Evolutionary conservation across 1,284 basidiomycete genomes (phyloP), one percentile per base, ranked within the genome.

Genomic region (Tremellales sp.): DNA sequence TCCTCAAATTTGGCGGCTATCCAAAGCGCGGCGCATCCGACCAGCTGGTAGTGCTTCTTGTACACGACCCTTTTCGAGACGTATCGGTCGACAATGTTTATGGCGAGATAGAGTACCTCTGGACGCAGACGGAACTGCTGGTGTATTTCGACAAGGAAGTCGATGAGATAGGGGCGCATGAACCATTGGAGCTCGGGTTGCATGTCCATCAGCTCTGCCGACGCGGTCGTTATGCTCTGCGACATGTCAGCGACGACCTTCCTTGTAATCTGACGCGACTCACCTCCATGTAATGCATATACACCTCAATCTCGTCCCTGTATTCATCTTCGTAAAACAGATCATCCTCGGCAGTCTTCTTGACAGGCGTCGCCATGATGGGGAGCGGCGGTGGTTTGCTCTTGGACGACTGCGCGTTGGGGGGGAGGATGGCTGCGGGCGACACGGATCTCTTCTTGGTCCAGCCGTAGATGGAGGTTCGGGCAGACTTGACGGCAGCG

Each of bases 1-100:
- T 99, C 95, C 75, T 99, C 95, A 64, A 95, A 99, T 75, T 99
- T 99, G 63, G 95, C 88, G 5, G 95, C 95, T 61, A 98, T 97
- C 91, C 94, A 94, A 4, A 99, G 80, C 18, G 95, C 92, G 12
- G 94, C 90, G 65, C 95, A 98, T 27, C 95, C 95, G 44, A 98
- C 94, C 43, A 99, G 86, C 70, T 99, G 95, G 72, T 97, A 98
- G 75, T 99, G 95, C 74, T 95, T 95, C 77, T 93, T 92, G 77
- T 92, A 97, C 46, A 98, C 95, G 58, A 98, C 87, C 37, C 95
- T 88, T 61, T 93, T 91, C 43, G 95, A 97, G 25, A 98, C 90
- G 74, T 98, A 99, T 61, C 95, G 91, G 74, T 99, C 95, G 71
- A 98, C 85, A 69, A 99, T 94, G 78, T 98, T 98, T 75, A 97